Percentiles rank a stretch among this genome's conserved stretches.
These are phyloP conservation scores for Calocera cornea DNA, from an alignment of 768 basidiomycete species.

Conservation along the genomic window DNA sequence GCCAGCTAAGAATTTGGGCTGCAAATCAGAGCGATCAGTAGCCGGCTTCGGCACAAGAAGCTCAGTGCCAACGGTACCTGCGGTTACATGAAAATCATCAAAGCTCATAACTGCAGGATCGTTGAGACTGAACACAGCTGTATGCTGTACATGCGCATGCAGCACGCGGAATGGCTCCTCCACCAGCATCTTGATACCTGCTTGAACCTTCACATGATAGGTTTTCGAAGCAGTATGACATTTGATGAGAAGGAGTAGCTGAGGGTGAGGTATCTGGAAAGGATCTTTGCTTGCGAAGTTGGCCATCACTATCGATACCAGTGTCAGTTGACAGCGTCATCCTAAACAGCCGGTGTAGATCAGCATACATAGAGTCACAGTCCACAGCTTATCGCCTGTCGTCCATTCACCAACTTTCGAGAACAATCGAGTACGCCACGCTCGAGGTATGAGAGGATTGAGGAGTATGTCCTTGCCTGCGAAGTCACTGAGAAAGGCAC, in stretches of 20 bases:
- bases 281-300: not conserved
- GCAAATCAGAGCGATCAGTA: not conserved
- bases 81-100: not conserved
- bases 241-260: not conserved
- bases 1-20: not conserved
- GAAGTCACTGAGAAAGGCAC: not conserved
- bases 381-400: not conserved
- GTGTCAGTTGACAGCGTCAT: not conserved
- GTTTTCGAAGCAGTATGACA: not conserved
- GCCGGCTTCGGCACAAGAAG: not conserved
- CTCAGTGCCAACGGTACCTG: no score
- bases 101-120: not conserved
- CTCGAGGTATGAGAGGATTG: not conserved
- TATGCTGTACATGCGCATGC: not conserved
- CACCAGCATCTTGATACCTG: not conserved
- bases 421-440: not conserved
- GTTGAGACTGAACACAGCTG: not conserved
- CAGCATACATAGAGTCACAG: not conserved
- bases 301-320: not conserved
- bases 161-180: not conserved
- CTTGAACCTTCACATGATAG: not conserved
- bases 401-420: not conserved
- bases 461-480: not conserved
- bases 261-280: not conserved
- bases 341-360: not conserved